Evolutionary conservation across 2,329 filamentous ascomycete species (phyloP), one percentile per base, ranked within the genome.

Genomic region (Penicillium corylophilum): DNA sequence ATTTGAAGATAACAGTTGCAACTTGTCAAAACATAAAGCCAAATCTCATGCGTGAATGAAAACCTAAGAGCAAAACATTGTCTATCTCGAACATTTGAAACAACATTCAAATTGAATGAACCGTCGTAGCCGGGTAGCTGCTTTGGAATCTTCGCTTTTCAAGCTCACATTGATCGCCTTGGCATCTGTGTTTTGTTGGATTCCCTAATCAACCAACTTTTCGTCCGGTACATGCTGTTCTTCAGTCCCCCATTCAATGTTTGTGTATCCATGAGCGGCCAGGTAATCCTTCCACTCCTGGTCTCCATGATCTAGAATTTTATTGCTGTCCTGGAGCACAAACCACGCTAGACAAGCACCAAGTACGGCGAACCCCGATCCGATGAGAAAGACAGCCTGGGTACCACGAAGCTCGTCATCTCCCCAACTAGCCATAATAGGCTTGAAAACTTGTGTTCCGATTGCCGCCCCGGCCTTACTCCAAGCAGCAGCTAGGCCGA

Each of bases 401-500:
- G 78, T 71, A 1, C 78, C 79, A 53, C 74, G 75, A 39, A 57
- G 46, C 13, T 71, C 62, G 2, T 73, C 64, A 45, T 76, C 68
- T 20, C 72, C 60, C 46, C 68, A 78, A 5, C 71, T 70, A 38
- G 74, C 73, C 44, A 79, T 68, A 44, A 82, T 81, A 0, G 78
- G 75, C 2, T 74, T 79, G 55, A 82, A 82, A 1, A 79, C 77
- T 51, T 78, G 69, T 0, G 77, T 80, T 0, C 78, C 78, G 36
- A 81, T 76, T 0, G 78, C 76, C 0, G 78, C 77, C 0, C 79
- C 78, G 2, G 77, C 77, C 52, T 81, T 81, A 20, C 74, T 76
- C 46, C 73, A 75, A 0, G 77, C 78, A 0, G 76, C 70, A 0
- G 76, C 72, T 28, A 80, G 66, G 1, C 78, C 78, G 48, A 79